phyloP scores from a whole-genome alignment of 495 filamentous ascomycete species.

The Lophium mytilinum region DNA sequence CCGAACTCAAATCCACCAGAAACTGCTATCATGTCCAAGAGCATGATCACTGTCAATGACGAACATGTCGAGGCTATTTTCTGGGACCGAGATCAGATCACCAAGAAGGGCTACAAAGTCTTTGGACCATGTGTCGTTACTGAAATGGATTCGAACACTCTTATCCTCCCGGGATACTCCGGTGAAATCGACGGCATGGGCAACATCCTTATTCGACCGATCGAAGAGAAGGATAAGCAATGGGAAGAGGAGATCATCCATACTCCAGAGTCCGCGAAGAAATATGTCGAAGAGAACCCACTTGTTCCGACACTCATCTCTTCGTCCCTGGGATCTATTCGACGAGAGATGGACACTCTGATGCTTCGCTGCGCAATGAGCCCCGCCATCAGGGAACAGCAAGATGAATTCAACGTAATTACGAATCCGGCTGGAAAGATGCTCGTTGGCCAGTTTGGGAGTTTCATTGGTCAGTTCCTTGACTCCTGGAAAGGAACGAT shows the following conservation, averaged over 20 bases:
- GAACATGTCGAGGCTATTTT: constrained; percentile 34
- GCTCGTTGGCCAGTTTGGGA: constrained; percentile 46
- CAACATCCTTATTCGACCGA: constrained; percentile 42
- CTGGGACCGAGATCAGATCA: constrained; percentile 41
- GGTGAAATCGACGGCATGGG: constrained; percentile 39
- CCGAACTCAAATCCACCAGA: constrained; percentile 25
- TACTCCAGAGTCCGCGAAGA: constrained; percentile 25
- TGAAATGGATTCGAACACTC: constrained; percentile 46
- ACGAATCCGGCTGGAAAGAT: constrained; percentile 41
- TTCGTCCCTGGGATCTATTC: constrained; percentile 40
- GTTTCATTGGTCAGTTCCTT: constrained; percentile 44
- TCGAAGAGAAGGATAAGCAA: constrained; percentile 14
- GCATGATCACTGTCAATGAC: constrained; percentile 37
- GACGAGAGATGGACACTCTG: constrained; percentile 42
- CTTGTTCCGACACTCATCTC: constrained; percentile 33
- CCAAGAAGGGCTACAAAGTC: constrained; percentile 33
- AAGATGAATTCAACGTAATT: constrained; percentile 48
- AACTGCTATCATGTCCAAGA: constrained; percentile 23
- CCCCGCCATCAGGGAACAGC: constrained; percentile 45
- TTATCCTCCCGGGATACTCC: constrained; percentile 41
- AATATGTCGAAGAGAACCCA: constrained; percentile 32
- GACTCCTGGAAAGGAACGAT: constrained; percentile 38
- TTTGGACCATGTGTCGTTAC: constrained; percentile 42
- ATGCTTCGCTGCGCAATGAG: constrained; percentile 47
- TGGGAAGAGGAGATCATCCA: constrained; percentile 14